phyloP scores from a whole-genome alignment of 164 flowering plant genomes.

The Berberis vulgaris region DNA sequence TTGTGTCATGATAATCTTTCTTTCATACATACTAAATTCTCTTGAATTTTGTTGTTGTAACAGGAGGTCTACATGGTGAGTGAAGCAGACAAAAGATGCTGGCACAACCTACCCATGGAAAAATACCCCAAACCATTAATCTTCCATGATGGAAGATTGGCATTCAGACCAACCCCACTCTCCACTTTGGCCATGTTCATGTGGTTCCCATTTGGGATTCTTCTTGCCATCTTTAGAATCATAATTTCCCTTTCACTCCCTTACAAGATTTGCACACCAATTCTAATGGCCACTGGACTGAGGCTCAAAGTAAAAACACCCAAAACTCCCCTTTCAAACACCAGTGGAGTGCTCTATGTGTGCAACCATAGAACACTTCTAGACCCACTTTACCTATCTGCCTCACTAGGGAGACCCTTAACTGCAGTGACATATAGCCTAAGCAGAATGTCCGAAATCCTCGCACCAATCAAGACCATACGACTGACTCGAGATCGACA shows the following conservation, averaged over 20 bases:
- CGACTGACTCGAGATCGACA: slow-evolving; percentile 21
- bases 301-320: background rate
- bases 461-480: slow-evolving; percentile 26
- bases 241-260: background rate
- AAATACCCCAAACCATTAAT: slow-evolving; percentile 7
- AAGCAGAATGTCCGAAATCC: slow-evolving; percentile 16
- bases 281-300: slow-evolving; percentile 1
- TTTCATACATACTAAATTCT: background rate
- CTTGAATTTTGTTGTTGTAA: background rate
- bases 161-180: background rate
- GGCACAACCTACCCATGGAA: slow-evolving; percentile 5
- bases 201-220: slow-evolving; percentile 4
- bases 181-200: background rate
- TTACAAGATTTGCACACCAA: background rate
- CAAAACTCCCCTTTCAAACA: background rate
- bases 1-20: too few species aligned
- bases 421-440: slow-evolving; percentile 26
- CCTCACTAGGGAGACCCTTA: slow-evolving; percentile 10
- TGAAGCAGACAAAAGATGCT: slow-evolving; percentile 4
- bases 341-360: slow-evolving; percentile 6
- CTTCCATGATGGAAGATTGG: slow-evolving; percentile 12
- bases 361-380: slow-evolving; percentile 8
- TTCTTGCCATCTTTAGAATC: background rate
- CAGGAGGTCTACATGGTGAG: slow-evolving; percentile 9
- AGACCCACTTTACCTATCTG: slow-evolving; percentile 5